A percentile compares a stretch with the other conserved stretches of the same genome.
phyloP scores from a whole-genome alignment of 2,329 filamentous ascomycete genomes.

The Phialophora tarda region DNA sequence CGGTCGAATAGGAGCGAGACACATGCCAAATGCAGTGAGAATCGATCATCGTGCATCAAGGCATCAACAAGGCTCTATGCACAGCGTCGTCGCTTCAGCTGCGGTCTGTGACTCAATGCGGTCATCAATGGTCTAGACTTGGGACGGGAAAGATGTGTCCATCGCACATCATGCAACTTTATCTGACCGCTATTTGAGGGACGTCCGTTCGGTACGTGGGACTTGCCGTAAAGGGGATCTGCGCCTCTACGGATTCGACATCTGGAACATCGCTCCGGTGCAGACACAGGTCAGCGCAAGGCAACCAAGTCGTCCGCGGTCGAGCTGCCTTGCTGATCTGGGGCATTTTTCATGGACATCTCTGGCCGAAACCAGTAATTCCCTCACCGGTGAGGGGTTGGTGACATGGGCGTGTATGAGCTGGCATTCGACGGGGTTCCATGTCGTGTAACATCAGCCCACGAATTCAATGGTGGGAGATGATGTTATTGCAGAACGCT shows the following conservation, averaged over 20 bases:
- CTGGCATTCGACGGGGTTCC: slow-evolving; percentile 11
- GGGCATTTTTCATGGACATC: neutral
- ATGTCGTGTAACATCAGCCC: slow-evolving; percentile 2
- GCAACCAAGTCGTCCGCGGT: slow-evolving; percentile 9
- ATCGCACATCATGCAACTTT: slow-evolving; percentile 24
- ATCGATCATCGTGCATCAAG: neutral
- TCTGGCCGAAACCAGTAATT: slow-evolving; percentile 12
- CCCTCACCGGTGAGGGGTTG: slow-evolving; percentile 21
- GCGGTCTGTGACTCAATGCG: neutral
- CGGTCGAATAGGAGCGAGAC: slow-evolving; percentile 18
- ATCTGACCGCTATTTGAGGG: slow-evolving; percentile 29
- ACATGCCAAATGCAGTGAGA: slow-evolving; percentile 10
- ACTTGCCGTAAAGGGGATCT: neutral
- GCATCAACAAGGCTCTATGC: slow-evolving; percentile 7
- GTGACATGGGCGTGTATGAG: slow-evolving; percentile 11
- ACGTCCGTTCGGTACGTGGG: neutral
- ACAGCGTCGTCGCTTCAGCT: neutral
- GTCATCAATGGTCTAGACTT: slow-evolving; percentile 13
- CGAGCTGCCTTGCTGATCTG: neutral
- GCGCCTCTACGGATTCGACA: neutral
- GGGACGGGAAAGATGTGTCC: slow-evolving; percentile 8
- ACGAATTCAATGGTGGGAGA: slow-evolving; percentile 7
- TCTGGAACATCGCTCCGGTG: neutral
- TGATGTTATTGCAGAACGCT: slow-evolving; percentile 9
- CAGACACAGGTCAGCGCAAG: neutral